Evolutionary conservation across 352 stramenopile species (phyloP).

Genomic region (Phytophthora sp.): DNA sequence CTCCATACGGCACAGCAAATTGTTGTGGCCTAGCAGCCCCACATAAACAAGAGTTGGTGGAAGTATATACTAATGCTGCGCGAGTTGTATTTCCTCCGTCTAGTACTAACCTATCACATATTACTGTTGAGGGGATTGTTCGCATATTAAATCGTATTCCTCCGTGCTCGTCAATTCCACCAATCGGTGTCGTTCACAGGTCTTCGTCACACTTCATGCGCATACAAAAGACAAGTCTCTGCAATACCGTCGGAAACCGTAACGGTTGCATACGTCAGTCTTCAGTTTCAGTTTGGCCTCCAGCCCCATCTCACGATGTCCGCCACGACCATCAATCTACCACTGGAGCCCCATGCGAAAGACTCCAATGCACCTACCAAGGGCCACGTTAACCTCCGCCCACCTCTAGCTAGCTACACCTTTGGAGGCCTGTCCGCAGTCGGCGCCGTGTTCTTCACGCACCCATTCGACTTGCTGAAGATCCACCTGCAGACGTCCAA

Average conservation of each 20-base stretch:
- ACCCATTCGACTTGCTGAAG: slow-evolving; percentile 86
- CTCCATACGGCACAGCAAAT: too few species aligned
- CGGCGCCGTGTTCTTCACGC: slow-evolving; percentile 85
- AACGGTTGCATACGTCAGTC: too few species aligned
- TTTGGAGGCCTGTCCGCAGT: slow-evolving; percentile 85
- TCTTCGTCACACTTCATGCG: slow-evolving; percentile 13
- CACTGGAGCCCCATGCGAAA: background rate
- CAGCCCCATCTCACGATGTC: slow-evolving; percentile 10
- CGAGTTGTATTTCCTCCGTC: too few species aligned
- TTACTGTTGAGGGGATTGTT: too few species aligned
- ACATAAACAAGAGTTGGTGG: too few species aligned
- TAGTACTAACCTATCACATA: too few species aligned
- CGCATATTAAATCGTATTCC: too few species aligned
- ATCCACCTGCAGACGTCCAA: slow-evolving; percentile 84
- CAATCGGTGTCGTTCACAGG: slow-evolving; percentile 9
- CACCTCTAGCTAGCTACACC: slow-evolving; percentile 69
- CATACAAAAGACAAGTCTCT: slow-evolving; percentile 12
- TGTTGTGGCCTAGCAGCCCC: too few species aligned
- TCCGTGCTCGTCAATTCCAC: background rate
- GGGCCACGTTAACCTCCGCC: too few species aligned
- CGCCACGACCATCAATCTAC: slow-evolving; percentile 1
- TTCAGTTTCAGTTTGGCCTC: slow-evolving; percentile 13
- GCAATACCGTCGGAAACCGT: too few species aligned
- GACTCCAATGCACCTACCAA: background rate
- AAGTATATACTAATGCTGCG: too few species aligned